Evolutionary conservation across 169 alveolate species (phyloP).

Genomic region (Eimeria falciformis): DNA sequence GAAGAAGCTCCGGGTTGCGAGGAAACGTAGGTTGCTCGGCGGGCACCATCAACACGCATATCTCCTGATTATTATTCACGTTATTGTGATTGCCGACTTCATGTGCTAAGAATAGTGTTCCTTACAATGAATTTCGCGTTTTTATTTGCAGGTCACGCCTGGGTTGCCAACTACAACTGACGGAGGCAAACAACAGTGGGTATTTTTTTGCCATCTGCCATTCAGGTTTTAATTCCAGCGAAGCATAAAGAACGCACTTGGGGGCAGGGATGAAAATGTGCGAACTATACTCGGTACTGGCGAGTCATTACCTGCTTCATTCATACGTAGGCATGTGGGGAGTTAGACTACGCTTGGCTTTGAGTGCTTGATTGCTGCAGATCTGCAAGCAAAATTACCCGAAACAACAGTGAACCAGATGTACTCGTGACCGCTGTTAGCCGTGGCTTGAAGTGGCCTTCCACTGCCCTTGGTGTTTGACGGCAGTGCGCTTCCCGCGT

Average conservation of each 20-base stretch:
- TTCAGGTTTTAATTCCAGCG: neutral
- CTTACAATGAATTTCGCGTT: neutral
- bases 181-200: slow-evolving; percentile 47
- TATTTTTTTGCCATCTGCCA: neutral
- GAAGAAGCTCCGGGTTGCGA: slow-evolving; percentile 89
- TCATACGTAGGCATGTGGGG: neutral
- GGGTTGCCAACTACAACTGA: slow-evolving; percentile 52
- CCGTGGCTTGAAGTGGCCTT: too few relatives aligned
- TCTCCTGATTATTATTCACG: neutral
- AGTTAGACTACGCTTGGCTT: too few relatives aligned
- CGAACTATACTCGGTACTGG: neutral
- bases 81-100: too few relatives aligned
- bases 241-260: neutral
- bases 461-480: too few relatives aligned
- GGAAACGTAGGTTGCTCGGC: neutral
- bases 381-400: slow-evolving; percentile 10
- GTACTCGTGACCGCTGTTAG: slow-evolving; percentile 59
- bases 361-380: too few relatives aligned
- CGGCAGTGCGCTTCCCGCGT: too few relatives aligned
- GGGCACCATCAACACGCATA: neutral
- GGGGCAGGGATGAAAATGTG: neutral
- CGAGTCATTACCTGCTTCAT: neutral
- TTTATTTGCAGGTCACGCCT: slow-evolving; percentile 56
- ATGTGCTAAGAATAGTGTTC: neutral
- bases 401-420: slow-evolving; percentile 65